These are phyloP conservation scores for Populus ilicifolia DNA, from an alignment of 345 rosid genomes.

Conservation along the genomic window DNA sequence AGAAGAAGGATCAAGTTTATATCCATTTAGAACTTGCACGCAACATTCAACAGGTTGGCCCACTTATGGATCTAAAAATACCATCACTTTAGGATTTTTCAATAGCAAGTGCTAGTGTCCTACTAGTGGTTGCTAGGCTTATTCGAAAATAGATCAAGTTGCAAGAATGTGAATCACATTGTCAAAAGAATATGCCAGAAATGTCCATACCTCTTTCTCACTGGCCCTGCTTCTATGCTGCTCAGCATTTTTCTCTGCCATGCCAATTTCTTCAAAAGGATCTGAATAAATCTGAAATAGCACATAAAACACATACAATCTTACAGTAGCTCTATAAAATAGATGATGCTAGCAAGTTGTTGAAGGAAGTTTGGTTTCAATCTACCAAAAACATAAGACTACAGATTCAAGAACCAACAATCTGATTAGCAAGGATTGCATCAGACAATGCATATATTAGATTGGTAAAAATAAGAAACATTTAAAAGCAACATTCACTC, in stretches of 20 bases:
- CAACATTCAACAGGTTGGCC: background rate
- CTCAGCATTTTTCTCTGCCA: slow-evolving; percentile 67
- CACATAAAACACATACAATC: background rate
- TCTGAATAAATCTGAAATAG: slow-evolving; percentile 57
- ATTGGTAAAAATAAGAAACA: background rate
- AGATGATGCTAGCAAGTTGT: background rate
- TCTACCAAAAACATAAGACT: background rate
- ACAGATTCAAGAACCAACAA: background rate
- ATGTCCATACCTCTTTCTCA: slow-evolving; percentile 66
- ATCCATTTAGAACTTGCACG: background rate
- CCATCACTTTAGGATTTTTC: background rate
- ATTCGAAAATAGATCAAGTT: background rate
- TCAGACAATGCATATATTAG: background rate
- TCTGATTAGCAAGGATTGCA: background rate
- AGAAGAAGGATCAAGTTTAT: background rate
- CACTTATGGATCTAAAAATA: slow-evolving; percentile 4
- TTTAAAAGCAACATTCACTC: too few species aligned
- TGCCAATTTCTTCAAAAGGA: slow-evolving; percentile 85
- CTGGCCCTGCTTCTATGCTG: slow-evolving; percentile 82
- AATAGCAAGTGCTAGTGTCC: background rate
- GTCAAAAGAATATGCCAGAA: background rate
- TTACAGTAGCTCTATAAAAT: background rate
- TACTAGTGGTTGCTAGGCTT: background rate
- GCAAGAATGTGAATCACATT: background rate
- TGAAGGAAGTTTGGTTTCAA: background rate